Conservation (phyloP, 148 eudicot genomes). For the Camellia granthamiana region DNA sequence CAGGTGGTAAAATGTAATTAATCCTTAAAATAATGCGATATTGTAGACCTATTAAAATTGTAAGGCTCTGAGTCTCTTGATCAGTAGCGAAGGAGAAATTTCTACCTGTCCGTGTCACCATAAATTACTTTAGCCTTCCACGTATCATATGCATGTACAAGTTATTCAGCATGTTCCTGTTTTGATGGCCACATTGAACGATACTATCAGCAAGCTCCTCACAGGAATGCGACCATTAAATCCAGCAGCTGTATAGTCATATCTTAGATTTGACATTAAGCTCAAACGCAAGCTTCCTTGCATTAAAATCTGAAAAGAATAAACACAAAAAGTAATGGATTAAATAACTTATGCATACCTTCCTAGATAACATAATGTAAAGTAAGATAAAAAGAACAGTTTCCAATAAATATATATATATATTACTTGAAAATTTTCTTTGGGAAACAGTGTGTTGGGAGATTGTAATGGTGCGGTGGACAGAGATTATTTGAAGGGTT, state of each 20-base stretch:
- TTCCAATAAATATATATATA: neutral
- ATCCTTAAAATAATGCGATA: neutral
- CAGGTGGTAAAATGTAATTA: no score
- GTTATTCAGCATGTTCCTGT: slow-evolving; percentile 68
- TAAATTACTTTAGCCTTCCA: slow-evolving; percentile 90
- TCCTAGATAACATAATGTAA: neutral
- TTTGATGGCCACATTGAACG: slow-evolving; percentile 87
- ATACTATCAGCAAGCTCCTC: slow-evolving; percentile 92
- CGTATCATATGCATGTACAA: slow-evolving; percentile 57
- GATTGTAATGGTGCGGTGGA: no score
- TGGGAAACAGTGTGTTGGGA: no score
- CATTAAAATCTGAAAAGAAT: slow-evolving; percentile 57
- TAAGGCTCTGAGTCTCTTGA: neutral
- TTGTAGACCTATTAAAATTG: neutral
- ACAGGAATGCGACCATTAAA: slow-evolving; percentile 98
- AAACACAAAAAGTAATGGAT: neutral
- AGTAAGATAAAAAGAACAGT: neutral
- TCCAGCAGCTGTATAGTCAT: slow-evolving; percentile 97
- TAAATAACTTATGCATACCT: neutral
- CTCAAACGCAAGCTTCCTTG: slow-evolving; percentile 86
- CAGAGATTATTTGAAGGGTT: no score
- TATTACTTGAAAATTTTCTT: no score
- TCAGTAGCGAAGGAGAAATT: neutral
- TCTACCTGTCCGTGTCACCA: slow-evolving; percentile 95
- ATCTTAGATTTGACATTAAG: slow-evolving; percentile 83